phyloP scores from a whole-genome alignment of 305 asterid genomes.

The Nicotiana rustica region DNA sequence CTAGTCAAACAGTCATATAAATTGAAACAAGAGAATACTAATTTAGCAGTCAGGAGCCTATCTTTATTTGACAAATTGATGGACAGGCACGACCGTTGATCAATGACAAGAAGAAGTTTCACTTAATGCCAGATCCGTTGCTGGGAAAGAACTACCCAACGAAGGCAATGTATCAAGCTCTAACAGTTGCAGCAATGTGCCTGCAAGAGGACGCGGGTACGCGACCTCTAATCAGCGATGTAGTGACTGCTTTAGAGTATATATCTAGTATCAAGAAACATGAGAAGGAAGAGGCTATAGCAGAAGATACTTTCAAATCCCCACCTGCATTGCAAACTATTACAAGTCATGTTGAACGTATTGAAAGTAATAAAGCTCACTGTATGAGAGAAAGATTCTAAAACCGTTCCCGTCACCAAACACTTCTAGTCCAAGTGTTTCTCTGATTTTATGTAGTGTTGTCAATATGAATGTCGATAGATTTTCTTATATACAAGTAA shows the following conservation, averaged over 20 bases:
- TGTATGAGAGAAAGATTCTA: slow-evolving; percentile 30
- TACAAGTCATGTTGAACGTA: slow-evolving; percentile 29
- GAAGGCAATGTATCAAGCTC: slow-evolving; percentile 52
- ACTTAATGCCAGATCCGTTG: slow-evolving; percentile 51
- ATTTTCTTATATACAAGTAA: not conserved
- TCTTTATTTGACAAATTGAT: slow-evolving; percentile 25
- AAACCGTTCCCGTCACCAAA: not conserved
- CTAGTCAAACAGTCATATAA: not conserved
- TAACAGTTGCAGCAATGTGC: slow-evolving; percentile 62
- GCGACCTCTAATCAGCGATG: slow-evolving; percentile 54
- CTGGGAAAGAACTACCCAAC: slow-evolving; percentile 45
- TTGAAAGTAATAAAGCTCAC: not conserved
- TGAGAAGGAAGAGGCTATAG: not conserved
- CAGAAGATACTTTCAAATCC: not conserved
- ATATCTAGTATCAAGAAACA: slow-evolving; percentile 27
- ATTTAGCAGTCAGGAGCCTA: not conserved
- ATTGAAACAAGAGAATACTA: not conserved
- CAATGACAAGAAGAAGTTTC: slow-evolving; percentile 47
- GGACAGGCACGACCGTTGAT: slow-evolving; percentile 59
- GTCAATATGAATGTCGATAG: not conserved
- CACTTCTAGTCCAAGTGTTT: not conserved
- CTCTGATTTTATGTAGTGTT: not conserved
- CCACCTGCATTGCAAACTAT: slow-evolving; percentile 33
- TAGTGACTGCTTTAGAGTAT: slow-evolving; percentile 48
- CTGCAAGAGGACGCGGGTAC: slow-evolving; percentile 52